phyloP scores from a whole-genome alignment of 768 basidiomycete genomes.

The Neoboletus magnificus region DNA sequence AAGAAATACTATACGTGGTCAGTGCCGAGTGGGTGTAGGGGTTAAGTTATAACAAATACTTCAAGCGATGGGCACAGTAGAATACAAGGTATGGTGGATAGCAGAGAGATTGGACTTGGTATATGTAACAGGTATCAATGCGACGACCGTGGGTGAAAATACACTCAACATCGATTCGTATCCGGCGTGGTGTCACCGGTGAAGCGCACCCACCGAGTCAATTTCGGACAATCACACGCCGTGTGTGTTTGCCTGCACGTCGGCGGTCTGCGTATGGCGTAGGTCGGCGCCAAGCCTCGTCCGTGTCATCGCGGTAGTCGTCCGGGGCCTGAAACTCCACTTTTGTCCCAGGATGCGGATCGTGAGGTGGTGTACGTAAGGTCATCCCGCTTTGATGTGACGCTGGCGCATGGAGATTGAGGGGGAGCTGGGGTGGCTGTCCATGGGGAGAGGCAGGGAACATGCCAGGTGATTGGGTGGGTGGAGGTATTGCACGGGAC shows the following conservation, averaged over 20 bases:
- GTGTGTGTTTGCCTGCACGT: conserved; percentile 78
- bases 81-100: conserved; percentile 25
- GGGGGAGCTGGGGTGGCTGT: conserved; percentile 33
- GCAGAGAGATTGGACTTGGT: conserved; percentile 16
- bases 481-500: conserved; percentile 20
- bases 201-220: conserved; percentile 12
- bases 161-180: not conserved
- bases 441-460: conserved; percentile 31
- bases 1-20: conserved; percentile 8
- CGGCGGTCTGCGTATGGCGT: conserved; percentile 73
- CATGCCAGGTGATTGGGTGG: conserved; percentile 28
- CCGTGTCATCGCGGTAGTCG: conserved; percentile 54
- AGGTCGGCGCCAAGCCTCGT: conserved; percentile 70
- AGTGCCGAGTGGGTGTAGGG: not conserved
- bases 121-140: conserved; percentile 24
- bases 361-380: conserved; percentile 48
- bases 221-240: conserved; percentile 58
- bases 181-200: not conserved
- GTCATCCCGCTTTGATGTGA: conserved; percentile 26
- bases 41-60: conserved; percentile 14
- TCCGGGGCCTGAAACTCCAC: conserved; percentile 37
- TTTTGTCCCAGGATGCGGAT: conserved; percentile 34
- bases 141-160: conserved; percentile 9
- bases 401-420: conserved; percentile 30
- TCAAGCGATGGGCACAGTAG: conserved; percentile 7